phyloP scores from a whole-genome alignment of 176 grass and related monocot species.

The Juncus effusus region DNA sequence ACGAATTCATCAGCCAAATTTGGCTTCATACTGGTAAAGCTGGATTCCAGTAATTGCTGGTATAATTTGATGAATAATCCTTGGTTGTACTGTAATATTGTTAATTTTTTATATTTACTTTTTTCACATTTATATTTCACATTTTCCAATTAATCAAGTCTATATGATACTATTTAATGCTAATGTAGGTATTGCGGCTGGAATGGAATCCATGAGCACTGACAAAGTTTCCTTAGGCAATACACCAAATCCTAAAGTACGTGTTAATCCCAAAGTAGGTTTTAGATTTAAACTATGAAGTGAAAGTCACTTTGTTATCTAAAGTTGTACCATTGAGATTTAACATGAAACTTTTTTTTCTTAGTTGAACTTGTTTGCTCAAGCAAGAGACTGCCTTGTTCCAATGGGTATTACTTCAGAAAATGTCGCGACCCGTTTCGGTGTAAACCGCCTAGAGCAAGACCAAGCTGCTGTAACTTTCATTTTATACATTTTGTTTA shows the following conservation, averaged over 20 bases:
- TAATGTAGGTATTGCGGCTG: constrained; percentile 75
- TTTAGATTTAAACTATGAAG: neutral
- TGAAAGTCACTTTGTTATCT: neutral
- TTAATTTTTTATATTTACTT: neutral
- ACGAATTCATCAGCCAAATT: constrained; percentile 14
- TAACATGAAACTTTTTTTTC: constrained; percentile 24
- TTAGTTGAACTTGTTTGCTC: constrained; percentile 72
- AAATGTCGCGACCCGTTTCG: constrained; percentile 81
- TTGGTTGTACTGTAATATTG: neutral
- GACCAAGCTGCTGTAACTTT: constrained; percentile 72
- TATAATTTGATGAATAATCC: too few species aligned
- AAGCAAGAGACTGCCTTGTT: constrained; percentile 85
- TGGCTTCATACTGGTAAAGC: constrained; percentile 11
- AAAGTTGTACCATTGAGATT: neutral
- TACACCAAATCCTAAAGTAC: constrained; percentile 72
- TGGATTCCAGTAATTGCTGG: too few species aligned
- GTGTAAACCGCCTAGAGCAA: constrained; percentile 79
- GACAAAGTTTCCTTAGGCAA: constrained; percentile 38
- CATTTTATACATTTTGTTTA: constrained; percentile 18
- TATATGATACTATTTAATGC: neutral
- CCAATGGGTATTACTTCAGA: constrained; percentile 95
- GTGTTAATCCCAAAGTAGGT: constrained; percentile 5
- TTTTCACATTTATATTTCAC: constrained; percentile 9
- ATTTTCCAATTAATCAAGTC: neutral
- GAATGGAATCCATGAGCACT: constrained; percentile 82